phyloP scores from a whole-genome alignment of 2,329 filamentous ascomycete species.

The Fusarium verrucosum region DNA sequence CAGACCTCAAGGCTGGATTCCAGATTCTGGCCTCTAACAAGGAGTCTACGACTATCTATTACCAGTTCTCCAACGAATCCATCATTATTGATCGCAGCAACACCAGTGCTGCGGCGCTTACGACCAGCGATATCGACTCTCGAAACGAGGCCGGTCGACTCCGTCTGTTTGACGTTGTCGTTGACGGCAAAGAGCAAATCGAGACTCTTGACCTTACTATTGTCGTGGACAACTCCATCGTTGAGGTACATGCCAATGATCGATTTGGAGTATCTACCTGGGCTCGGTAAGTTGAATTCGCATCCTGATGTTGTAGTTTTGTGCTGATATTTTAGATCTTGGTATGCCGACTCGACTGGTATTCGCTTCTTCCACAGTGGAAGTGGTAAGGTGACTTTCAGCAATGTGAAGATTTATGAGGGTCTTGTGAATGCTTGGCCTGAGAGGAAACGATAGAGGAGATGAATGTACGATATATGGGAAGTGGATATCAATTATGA shows the following conservation, averaged over 20 bases:
- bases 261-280: slow-evolving; percentile 55
- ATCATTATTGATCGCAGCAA: slow-evolving; percentile 54
- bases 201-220: slow-evolving; percentile 54
- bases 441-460: slow-evolving; percentile 36
- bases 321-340: slow-evolving; percentile 45
- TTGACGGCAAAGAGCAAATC: slow-evolving; percentile 43
- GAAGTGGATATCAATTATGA: background rate
- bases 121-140: slow-evolving; percentile 51
- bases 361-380: slow-evolving; percentile 51
- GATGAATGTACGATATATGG: background rate
- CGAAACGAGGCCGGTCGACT: slow-evolving; percentile 51
- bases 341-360: slow-evolving; percentile 49
- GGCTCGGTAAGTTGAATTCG: slow-evolving; percentile 49
- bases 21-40: slow-evolving; percentile 52
- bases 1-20: slow-evolving; percentile 52
- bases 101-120: slow-evolving; percentile 52
- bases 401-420: slow-evolving; percentile 48
- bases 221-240: slow-evolving; percentile 51
- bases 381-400: slow-evolving; percentile 45
- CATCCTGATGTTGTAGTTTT: background rate
- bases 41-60: slow-evolving; percentile 55
- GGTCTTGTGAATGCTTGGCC: slow-evolving; percentile 53
- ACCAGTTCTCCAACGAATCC: slow-evolving; percentile 56
- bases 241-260: slow-evolving; percentile 54
- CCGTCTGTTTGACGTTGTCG: slow-evolving; percentile 52